A percentile compares a stretch with the other conserved stretches of the same genome.
Conservation (phyloP, 805 yeast genomes). For the Diddensiella santjacobensis region DNA sequence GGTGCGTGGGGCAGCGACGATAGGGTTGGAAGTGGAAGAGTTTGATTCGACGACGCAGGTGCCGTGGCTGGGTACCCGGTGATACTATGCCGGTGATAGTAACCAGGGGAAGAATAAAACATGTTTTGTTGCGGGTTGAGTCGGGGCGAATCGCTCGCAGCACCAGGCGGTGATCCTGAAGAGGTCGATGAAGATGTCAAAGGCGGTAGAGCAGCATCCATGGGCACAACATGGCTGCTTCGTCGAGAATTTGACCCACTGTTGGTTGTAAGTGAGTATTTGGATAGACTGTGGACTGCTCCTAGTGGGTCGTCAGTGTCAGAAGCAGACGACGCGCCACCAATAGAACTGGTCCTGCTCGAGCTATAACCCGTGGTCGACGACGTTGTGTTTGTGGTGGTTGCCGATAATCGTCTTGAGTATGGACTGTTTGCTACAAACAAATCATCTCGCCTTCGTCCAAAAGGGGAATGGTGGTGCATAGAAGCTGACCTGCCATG, state of each 20-base stretch:
- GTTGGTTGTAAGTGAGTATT: conserved; percentile 24
- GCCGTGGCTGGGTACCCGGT: conserved; percentile 13
- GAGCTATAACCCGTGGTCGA: conserved; percentile 19
- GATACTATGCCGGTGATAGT: conserved; percentile 11
- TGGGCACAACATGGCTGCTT: conserved; percentile 16
- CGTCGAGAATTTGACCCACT: conserved; percentile 23
- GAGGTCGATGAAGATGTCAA: not conserved
- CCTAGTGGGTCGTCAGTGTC: conserved; percentile 28
- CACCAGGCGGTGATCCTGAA: conserved; percentile 1
- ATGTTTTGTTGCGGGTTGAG: conserved; percentile 6
- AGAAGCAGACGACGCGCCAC: conserved; percentile 26
- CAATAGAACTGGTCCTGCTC: conserved; percentile 24
- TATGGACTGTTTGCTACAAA: conserved; percentile 11
- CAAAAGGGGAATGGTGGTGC: conserved; percentile 11
- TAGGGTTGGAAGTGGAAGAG: not conserved
- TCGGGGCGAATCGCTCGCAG: conserved; percentile 6
- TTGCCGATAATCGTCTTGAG: conserved; percentile 19
- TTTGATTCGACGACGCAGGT: not conserved
- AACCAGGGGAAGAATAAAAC: not conserved
- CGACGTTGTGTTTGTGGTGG: conserved; percentile 1
- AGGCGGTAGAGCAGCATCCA: conserved; percentile 10
- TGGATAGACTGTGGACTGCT: conserved; percentile 22
- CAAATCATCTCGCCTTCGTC: conserved; percentile 7
- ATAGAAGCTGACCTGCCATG: conserved; percentile 18
- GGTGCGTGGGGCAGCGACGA: not conserved